A percentile compares a stretch with the other conserved stretches of the same genome.
These are phyloP conservation scores for Westerdykella ornata DNA, from an alignment of 2,329 filamentous ascomycete genomes.

Conservation along the genomic window DNA sequence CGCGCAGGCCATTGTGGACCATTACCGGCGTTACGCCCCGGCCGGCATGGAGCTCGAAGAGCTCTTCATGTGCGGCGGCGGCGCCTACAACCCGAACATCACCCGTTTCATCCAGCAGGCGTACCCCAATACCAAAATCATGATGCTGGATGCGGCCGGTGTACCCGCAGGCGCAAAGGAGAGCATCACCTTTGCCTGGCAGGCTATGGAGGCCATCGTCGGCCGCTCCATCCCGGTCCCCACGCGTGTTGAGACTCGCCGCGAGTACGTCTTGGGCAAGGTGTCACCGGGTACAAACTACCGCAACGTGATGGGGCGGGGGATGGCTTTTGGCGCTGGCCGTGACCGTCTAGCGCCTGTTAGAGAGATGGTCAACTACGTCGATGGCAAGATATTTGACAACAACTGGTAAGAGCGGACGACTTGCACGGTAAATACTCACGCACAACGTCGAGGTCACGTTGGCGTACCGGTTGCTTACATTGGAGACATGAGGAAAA, in stretches of 20 bases:
- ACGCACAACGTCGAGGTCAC: neutral
- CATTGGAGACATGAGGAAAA: no score
- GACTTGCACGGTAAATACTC: neutral
- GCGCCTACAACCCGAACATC: slow-evolving; percentile 54
- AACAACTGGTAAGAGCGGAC: no score
- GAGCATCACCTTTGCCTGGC: slow-evolving; percentile 55
- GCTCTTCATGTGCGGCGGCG: slow-evolving; percentile 56
- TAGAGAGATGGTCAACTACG: slow-evolving; percentile 47
- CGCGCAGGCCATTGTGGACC: slow-evolving; percentile 51
- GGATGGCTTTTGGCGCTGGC: no score
- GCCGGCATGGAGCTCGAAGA: slow-evolving; percentile 43
- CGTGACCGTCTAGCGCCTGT: slow-evolving; percentile 43
- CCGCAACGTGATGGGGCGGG: slow-evolving; percentile 44
- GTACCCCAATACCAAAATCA: slow-evolving; percentile 47
- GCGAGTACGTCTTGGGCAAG: slow-evolving; percentile 50
- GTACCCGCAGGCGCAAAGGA: slow-evolving; percentile 55
- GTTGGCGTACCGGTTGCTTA: no score
- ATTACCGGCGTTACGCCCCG: slow-evolving; percentile 36
- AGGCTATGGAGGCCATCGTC: slow-evolving; percentile 54
- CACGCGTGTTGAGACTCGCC: slow-evolving; percentile 48
- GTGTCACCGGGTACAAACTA: slow-evolving; percentile 51
- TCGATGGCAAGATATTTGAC: no score
- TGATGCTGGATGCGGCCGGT: slow-evolving; percentile 53
- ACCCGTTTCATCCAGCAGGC: slow-evolving; percentile 45
- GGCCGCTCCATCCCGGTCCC: slow-evolving; percentile 52